Base-by-base conservation (phyloP, 176 grass and related monocot genomes). In the Hsuehochloa calcarea region DNA sequence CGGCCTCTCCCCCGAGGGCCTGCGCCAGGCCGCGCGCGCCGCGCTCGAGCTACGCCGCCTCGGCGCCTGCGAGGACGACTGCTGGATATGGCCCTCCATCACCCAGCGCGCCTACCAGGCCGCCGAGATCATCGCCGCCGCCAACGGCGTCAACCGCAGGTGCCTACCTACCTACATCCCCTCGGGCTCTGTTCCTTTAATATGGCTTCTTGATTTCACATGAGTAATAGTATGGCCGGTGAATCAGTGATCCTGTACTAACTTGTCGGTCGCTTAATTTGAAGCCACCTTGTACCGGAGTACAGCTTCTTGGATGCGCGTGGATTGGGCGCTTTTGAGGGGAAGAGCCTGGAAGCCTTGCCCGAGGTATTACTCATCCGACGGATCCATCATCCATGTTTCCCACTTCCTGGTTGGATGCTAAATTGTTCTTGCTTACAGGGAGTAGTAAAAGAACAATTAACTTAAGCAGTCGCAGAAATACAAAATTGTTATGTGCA, bases 61-160 rank as follows among this genome's bases (percentile, higher is more conserved):
- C 31, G 93, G 96, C 16, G 96, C 96, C 19, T 98, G 93, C 89
- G 93, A 95, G 59, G 91, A 93, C 54, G 91, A 87, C 68, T 98
- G 93, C 87, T 98, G 96, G 96, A 95, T 95, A 71, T 98, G 93
- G 96, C 89, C 93, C 0, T 98, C 96, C 66, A 98, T 98, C 80
- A 98, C 93, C 77, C 96, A 98, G 83, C 79, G 96, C 29, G 78
- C 96, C 68, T 98, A 98, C 82, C 96, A 98, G 85, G 89, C 89
- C 11, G 96, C 93, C 10, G 93, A 98, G 85, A 95, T 95, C 85
- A 98, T 98, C 13, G 96, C 96, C 4, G 89, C 93, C 43, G 80
- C 89, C 63, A 95, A 95, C 63, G 86, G 70, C 39, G 41, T 95
- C 85, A 91, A 90, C 68, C 87, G 88, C 73, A 98, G 87, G 96